phyloP scores from a whole-genome alignment of 371 early-diverging fungal genomes.

The Entomophthora muscae region DNA sequence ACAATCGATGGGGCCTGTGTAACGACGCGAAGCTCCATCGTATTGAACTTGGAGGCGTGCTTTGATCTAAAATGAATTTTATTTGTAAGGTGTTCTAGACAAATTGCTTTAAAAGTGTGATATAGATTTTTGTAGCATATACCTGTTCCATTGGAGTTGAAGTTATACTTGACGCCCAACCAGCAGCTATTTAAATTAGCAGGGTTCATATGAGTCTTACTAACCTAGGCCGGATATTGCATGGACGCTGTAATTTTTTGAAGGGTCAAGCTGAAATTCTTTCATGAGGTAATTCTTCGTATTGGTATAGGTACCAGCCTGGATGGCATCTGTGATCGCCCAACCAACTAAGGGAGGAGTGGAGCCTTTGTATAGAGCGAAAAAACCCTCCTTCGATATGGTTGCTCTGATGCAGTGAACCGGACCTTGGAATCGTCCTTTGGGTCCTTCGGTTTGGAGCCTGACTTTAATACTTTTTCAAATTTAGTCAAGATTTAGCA shows the following conservation, averaged over 20 bases:
- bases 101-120: constrained; percentile 13
- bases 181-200: constrained; percentile 37
- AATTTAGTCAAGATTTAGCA: background rate
- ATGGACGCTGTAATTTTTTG: constrained; percentile 14
- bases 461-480: constrained; percentile 44
- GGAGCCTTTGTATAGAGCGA: constrained; percentile 76
- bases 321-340: constrained; percentile 77
- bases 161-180: constrained; percentile 70
- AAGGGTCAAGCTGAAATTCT: background rate
- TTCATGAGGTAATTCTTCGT: background rate
- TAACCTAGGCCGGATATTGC: constrained; percentile 46
- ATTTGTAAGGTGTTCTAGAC: background rate
- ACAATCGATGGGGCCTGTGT: constrained; percentile 73
- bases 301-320: constrained; percentile 21
- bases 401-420: constrained; percentile 62
- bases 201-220: background rate
- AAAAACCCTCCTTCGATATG: constrained; percentile 49
- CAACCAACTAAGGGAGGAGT: constrained; percentile 87
- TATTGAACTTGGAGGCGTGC: constrained; percentile 84
- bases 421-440: constrained; percentile 72
- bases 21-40: constrained; percentile 41
- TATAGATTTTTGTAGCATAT: no score
- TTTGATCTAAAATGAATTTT: constrained; percentile 22
- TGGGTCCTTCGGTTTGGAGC: constrained; percentile 51
- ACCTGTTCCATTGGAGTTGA: constrained; percentile 78